phyloP scores from a whole-genome alignment of 129 eudicot genomes.

The Dittrichia graveolens region DNA sequence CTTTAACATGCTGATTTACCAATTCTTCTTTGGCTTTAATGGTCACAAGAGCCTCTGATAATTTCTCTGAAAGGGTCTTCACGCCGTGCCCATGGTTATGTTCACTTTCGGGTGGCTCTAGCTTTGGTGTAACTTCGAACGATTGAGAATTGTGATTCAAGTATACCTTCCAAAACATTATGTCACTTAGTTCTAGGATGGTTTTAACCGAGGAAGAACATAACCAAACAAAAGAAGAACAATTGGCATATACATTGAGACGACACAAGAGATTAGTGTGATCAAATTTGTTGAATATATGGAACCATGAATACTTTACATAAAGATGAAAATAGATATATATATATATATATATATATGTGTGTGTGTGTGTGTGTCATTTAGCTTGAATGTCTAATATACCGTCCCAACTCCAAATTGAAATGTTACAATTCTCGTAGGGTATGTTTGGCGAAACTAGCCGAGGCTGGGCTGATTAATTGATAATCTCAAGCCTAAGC shows the following conservation, averaged over 20 bases:
- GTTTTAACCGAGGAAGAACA: neutral
- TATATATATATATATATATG: no score
- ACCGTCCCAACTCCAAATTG: no score
- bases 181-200: neutral
- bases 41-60: slow-evolving; percentile 33
- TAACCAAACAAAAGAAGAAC: neutral
- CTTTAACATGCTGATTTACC: slow-evolving; percentile 43
- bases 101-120: slow-evolving; percentile 19
- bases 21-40: slow-evolving; percentile 42
- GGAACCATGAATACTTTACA: neutral
- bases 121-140: slow-evolving; percentile 13
- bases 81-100: slow-evolving; percentile 29
- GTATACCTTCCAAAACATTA: slow-evolving; percentile 23
- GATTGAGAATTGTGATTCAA: slow-evolving; percentile 30
- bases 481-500: no score
- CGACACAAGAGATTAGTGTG: no score
- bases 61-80: slow-evolving; percentile 33
- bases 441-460: no score
- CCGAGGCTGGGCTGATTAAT: no score
- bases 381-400: neutral
- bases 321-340: no score
- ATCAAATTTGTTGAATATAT: neutral
- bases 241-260: neutral
- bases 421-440: no score
- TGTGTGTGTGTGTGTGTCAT: no score